Base-by-base conservation (phyloP, 768 basidiomycete species). In the Gymnopilus dilepis region DNA sequence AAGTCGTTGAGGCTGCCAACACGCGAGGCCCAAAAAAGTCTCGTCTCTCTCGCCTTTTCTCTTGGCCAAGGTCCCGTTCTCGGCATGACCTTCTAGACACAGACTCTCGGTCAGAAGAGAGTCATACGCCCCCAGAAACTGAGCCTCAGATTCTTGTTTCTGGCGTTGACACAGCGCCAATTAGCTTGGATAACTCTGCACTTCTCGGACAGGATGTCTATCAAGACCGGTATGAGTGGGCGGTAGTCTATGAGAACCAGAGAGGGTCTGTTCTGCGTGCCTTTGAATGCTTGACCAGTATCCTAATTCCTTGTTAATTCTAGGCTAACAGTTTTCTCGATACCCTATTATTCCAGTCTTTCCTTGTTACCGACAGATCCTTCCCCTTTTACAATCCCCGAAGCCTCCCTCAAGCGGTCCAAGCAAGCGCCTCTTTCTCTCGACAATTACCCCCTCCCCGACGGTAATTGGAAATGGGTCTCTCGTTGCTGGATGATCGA, bases 401-500 rank as follows among this genome's bases (percentile, higher is more conserved):
- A 75, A 42, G 68, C 77, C 2, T 76, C 76, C 28, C 64, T 65
- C 30, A 73, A 73, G 56, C 80, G 79, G 22, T 75, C 77, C 9
- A 73, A 79, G 47, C 84, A 87, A 63, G 82, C 86, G 0, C 82
- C 83, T 3, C 78, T 90, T 51, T 79, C 86, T 7, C 80, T 91
- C 4, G 71, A 75, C 3, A 81, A 82, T 58, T 94, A 89, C 67
- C 89, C 89, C 8, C 81, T 94, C 24, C 92, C 92, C 2, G 90
- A 93, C 65, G 91, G 90, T 22, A 83, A 81, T 21, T 94, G 92
- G 92, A 82, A 76, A 54, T 94, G 92, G 92, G 86, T 92, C 1
- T 91, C 90, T 41, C 84, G 84, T 42, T 74, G 83, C 6, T 94
- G 92, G 92, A 90, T 94, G 90, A 85, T 94, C 60, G 92, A 94